Evolutionary conservation across 2,329 filamentous ascomycete species (phyloP), one percentile per base, ranked within the genome.

Genomic region (Claviceps arundinis): DNA sequence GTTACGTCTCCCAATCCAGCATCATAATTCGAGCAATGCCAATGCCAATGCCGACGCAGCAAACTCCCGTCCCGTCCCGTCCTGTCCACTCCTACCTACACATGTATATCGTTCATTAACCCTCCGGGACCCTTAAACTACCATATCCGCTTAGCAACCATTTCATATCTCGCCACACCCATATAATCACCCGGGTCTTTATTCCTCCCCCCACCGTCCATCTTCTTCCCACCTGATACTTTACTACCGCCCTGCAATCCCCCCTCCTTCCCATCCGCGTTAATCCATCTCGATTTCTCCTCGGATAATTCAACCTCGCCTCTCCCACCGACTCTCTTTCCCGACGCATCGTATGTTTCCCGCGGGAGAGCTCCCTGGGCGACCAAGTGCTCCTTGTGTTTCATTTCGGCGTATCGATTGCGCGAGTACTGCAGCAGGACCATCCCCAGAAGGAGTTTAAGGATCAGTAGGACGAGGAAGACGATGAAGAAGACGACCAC

Each of bases 111-210:
- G 11, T 47, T n/a, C 26, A 34, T n/a, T 4, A 17, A 37, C 16
- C 19, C 16, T 2, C 13, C 44, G 3, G 37, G 5, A 5, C 13
- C 2, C n/a, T 17, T 17, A 44, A 9, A 24, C 44, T 68, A 97
- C 93, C 93, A 98, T 60, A 98, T 98, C 64, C 93, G 78, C 76
- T 96, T 97, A 0, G 89, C 88, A 60, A 89, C 84, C 93, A 97
- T 96, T 64, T 89, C 89, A 70, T 96, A 98, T 60, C 93, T 77
- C 76, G 81, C 56, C 82, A 88, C 64, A 71, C 81, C 62, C 76
- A 85, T 68, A 81, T 80, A 64, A 79, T 72, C 70, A 4, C 54
- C 57, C 2, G 65, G 63, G 1, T 57, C 57, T 50, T 79, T 76
- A 52, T 75, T 75, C 50, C 71, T 70, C 38, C 4, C 30, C 17